phyloP scores from a whole-genome alignment of 768 basidiomycete genomes.

The Holtermannia corniformis region DNA sequence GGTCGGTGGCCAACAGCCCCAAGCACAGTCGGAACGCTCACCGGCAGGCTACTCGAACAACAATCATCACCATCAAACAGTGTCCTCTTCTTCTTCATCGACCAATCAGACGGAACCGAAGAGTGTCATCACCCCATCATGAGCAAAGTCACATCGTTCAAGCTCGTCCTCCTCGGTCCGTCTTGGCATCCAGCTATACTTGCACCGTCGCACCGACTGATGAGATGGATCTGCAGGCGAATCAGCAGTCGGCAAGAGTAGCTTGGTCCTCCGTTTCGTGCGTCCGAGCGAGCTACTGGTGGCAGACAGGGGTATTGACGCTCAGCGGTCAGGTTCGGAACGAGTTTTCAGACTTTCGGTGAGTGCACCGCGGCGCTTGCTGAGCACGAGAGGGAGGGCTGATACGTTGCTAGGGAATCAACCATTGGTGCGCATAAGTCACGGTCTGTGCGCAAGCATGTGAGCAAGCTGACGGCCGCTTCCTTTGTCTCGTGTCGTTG shows the following conservation, averaged over 20 bases:
- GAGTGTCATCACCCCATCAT: no score
- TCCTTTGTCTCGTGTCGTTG: slow-evolving; percentile 20
- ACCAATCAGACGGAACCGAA: no score
- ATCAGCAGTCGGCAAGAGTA: slow-evolving; percentile 90
- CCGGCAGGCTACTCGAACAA: no score
- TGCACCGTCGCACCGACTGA: not conserved
- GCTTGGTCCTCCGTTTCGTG: slow-evolving; percentile 89
- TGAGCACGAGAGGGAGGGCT: no score
- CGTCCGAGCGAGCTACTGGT: slow-evolving; percentile 32
- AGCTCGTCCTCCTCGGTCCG: slow-evolving; percentile 87
- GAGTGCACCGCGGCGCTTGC: no score
- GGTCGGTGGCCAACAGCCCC: no score
- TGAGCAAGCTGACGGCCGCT: slow-evolving; percentile 3
- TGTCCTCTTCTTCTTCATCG: no score
- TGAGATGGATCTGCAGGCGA: slow-evolving; percentile 53
- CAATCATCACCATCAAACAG: no score
- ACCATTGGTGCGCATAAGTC: slow-evolving; percentile 28
- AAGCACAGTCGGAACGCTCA: no score
- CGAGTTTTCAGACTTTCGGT: slow-evolving; percentile 43
- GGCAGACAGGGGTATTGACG: slow-evolving; percentile 4
- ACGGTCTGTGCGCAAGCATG: not conserved
- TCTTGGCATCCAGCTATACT: slow-evolving; percentile 7
- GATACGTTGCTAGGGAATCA: slow-evolving; percentile 40
- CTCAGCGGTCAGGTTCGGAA: slow-evolving; percentile 35
- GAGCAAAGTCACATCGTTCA: slow-evolving; percentile 52